phyloP scores from a whole-genome alignment of 2,329 filamentous ascomycete genomes.

The Nemania serpens region DNA sequence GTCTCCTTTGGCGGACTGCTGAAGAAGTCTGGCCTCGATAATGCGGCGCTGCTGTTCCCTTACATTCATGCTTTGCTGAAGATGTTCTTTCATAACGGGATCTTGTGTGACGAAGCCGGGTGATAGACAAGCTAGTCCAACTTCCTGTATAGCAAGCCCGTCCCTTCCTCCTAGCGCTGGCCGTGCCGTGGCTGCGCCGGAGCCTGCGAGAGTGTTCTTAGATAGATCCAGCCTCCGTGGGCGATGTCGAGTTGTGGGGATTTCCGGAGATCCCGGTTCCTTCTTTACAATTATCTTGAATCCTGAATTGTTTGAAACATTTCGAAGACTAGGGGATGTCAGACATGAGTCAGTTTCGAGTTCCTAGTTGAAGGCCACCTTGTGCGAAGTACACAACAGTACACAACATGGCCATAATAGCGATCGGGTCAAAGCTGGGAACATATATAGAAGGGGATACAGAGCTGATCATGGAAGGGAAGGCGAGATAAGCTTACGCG shows the following conservation, averaged over 20 bases:
- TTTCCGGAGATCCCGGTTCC: constrained; percentile 85
- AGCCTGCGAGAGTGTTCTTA: constrained; percentile 58
- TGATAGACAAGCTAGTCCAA: constrained; percentile 91
- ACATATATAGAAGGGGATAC: background rate
- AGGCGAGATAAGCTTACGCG: constrained; percentile 55
- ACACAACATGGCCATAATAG: background rate
- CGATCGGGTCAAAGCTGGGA: background rate
- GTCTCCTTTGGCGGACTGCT: constrained; percentile 80
- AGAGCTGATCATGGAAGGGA: constrained; percentile 25
- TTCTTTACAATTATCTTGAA: constrained; percentile 96
- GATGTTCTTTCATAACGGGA: constrained; percentile 92
- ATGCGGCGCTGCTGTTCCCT: constrained; percentile 93
- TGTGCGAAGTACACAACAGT: background rate
- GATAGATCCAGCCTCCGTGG: constrained; percentile 80
- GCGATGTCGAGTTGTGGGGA: constrained; percentile 73
- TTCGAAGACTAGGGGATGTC: constrained; percentile 46
- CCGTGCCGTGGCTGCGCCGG: constrained; percentile 64
- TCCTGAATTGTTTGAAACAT: constrained; percentile 51
- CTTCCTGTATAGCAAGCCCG: constrained; percentile 82
- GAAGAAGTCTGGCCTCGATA: constrained; percentile 88
- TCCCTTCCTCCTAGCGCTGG: constrained; percentile 81
- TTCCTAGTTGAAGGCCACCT: background rate
- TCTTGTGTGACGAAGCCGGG: constrained; percentile 96
- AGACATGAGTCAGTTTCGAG: constrained; percentile 38
- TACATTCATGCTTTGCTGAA: constrained; percentile 92